These are phyloP conservation scores for Eremochloa ophiuroides DNA, from an alignment of 176 grass and related monocot genomes.

Conservation along the genomic window DNA sequence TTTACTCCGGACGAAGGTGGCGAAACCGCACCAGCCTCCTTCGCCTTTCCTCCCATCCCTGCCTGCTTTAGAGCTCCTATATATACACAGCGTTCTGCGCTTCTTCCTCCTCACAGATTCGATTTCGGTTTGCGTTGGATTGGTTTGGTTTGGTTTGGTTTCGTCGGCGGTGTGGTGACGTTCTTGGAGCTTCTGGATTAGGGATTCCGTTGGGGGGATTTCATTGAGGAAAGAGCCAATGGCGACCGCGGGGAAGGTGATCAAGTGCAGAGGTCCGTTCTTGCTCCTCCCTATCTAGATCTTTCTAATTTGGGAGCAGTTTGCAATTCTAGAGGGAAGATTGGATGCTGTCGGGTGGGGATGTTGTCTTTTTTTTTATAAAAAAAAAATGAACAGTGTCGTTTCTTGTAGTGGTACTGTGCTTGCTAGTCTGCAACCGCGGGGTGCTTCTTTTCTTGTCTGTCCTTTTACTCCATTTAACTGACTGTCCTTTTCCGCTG, in stretches of 20 bases:
- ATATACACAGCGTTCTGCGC: not conserved
- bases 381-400: not conserved
- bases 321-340: not conserved
- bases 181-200: not conserved
- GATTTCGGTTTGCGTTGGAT: not conserved
- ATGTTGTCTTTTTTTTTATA: no score
- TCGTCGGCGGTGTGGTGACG: not conserved
- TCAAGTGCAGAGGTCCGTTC: slow-evolving; percentile 80
- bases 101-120: not conserved
- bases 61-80: not conserved
- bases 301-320: not conserved
- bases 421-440: not conserved
- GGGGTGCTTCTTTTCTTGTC: not conserved
- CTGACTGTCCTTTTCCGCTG: not conserved
- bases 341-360: not conserved
- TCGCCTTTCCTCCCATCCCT: no score
- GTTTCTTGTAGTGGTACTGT: not conserved
- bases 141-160: not conserved
- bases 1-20: slow-evolving; percentile 21
- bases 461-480: no score
- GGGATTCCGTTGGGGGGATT: not conserved
- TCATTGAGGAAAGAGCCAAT: not conserved
- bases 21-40: slow-evolving; percentile 3
- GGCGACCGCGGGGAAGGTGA: slow-evolving; percentile 64
- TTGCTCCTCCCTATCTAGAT: not conserved